Conservation (phyloP, 805 yeast genomes). For the Yamadazyma akitaensis region DNA sequence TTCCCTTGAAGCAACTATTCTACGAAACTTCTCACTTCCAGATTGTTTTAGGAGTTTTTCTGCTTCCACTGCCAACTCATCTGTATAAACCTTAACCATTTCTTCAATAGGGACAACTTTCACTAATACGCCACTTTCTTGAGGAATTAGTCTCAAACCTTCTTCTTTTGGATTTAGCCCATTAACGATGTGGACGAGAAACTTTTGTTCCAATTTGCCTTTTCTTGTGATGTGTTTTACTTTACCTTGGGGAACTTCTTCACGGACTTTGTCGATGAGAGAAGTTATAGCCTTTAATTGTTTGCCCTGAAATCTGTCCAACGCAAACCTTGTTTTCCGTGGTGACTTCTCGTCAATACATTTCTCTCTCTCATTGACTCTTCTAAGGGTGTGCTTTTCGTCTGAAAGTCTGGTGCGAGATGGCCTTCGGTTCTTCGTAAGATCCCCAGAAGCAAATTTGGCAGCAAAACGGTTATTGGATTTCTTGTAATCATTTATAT, state of each 20-base stretch:
- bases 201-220: constrained; percentile 19
- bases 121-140: constrained; percentile 12
- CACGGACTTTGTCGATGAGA: constrained; percentile 22
- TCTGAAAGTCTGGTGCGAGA: background rate
- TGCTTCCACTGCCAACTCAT: constrained; percentile 29
- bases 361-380: background rate
- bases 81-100: constrained; percentile 32
- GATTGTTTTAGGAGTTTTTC: constrained; percentile 29
- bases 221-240: constrained; percentile 27
- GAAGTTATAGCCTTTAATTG: constrained; percentile 25
- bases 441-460: background rate
- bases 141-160: constrained; percentile 11
- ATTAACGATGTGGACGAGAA: constrained; percentile 34
- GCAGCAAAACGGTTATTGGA: background rate
- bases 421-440: background rate
- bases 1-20: constrained; percentile 24
- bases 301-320: constrained; percentile 25
- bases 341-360: background rate
- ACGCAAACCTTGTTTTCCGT: constrained; percentile 13
- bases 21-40: constrained; percentile 33
- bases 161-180: constrained; percentile 17
- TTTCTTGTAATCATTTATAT: background rate
- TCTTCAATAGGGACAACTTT: constrained; percentile 23
- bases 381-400: background rate
- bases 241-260: constrained; percentile 16